A percentile compares a stretch with the other conserved stretches of the same genome.
These are phyloP conservation scores for Mycena sp. DNA, from an alignment of 1,284 basidiomycete species.

Conservation along the genomic window DNA sequence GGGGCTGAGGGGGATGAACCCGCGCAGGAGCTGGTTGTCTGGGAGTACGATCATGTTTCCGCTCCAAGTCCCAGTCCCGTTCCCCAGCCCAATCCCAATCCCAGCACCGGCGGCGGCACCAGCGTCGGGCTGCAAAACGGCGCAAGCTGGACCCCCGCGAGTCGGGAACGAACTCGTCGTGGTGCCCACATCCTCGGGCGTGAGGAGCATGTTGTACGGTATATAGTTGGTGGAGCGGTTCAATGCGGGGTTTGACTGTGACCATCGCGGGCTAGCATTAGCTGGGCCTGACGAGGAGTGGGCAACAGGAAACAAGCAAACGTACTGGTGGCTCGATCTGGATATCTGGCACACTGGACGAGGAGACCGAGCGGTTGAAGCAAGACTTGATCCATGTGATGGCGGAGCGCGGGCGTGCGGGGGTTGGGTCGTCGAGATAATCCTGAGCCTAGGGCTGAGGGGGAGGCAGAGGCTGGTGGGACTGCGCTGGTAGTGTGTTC, in stretches of 20 bases:
- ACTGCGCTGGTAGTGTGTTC: conserved; percentile 28
- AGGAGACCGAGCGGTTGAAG: conserved; percentile 21
- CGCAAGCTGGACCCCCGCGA: neutral
- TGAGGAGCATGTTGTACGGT: conserved; percentile 15
- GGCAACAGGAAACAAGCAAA: neutral
- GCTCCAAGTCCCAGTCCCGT: neutral
- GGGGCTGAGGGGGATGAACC: conserved; percentile 48
- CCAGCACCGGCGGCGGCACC: too few species aligned
- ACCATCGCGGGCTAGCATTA: neutral
- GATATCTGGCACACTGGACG: conserved; percentile 23
- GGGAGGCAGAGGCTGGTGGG: neutral
- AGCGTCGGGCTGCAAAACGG: too few species aligned
- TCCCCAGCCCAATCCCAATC: neutral
- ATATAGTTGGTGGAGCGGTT: conserved; percentile 17
- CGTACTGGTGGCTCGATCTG: conserved; percentile 29
- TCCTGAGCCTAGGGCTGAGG: neutral
- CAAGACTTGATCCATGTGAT: conserved; percentile 23
- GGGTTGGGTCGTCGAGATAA: neutral
- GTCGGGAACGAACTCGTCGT: conserved; percentile 13
- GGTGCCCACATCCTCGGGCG: conserved; percentile 11
- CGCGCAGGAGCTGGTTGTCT: conserved; percentile 42
- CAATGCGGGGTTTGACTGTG: conserved; percentile 23
- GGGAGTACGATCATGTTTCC: conserved; percentile 36
- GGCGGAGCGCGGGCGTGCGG: conserved; percentile 20
- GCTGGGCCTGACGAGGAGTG: neutral